Evolutionary conservation across 352 stramenopile genomes (phyloP).

Genomic region (Phytopythium montanum): DNA sequence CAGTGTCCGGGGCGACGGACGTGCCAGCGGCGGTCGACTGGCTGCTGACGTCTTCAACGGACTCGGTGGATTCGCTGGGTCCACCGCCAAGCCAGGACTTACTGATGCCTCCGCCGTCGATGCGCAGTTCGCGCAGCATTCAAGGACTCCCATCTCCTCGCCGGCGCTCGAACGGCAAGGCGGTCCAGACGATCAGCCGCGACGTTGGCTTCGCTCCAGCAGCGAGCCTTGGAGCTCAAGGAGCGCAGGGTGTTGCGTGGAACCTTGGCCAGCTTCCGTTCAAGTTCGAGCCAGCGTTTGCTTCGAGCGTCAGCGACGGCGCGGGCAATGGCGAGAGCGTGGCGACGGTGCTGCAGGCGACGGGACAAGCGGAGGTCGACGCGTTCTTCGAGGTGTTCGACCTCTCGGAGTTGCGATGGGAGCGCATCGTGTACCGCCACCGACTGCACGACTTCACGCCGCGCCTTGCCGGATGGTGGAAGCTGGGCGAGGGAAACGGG

Average conservation of each 20-base stretch:
- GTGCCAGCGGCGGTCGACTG: conserved; percentile 33
- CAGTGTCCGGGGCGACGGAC: conserved; percentile 19
- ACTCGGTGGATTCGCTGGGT: conserved; percentile 2
- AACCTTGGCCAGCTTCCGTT: conserved; percentile 69
- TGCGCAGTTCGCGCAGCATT: neutral
- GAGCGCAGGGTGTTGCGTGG: conserved; percentile 61
- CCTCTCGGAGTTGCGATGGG: conserved; percentile 40
- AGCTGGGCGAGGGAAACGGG: conserved; percentile 48
- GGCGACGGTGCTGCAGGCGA: conserved; percentile 31
- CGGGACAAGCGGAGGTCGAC: conserved; percentile 17
- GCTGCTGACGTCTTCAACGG: conserved; percentile 22
- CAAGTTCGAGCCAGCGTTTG: conserved; percentile 29
- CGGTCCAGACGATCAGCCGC: neutral
- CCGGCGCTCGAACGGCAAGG: neutral
- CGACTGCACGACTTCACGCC: conserved; percentile 52
- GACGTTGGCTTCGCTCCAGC: conserved; percentile 15
- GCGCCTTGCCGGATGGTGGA: conserved; percentile 55
- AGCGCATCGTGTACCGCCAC: conserved; percentile 56
- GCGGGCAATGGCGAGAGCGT: conserved; percentile 7
- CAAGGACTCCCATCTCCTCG: neutral
- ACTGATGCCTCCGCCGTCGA: neutral
- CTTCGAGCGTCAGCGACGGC: neutral
- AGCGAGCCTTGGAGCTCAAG: conserved; percentile 46
- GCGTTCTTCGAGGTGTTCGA: conserved; percentile 64
- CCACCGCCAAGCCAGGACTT: conserved; percentile 1